Evolutionary conservation across 768 basidiomycete species (phyloP), one percentile per base, ranked within the genome.

Genomic region (Naganishia onofrii): DNA sequence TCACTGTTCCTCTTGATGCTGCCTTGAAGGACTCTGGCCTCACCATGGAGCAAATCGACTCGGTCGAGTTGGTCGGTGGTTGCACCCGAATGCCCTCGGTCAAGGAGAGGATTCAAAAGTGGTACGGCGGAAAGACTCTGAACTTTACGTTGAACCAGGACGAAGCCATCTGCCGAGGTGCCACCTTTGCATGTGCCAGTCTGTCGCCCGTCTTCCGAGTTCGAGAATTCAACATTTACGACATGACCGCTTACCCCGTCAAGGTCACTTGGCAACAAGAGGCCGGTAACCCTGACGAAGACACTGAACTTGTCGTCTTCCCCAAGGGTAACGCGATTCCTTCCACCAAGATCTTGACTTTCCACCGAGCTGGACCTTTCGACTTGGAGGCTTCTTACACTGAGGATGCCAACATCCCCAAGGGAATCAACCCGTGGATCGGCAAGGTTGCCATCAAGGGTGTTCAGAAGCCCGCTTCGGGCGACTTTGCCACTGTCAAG

Each of bases 191-290:
- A 44, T 97, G 95, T 79, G 95, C 96, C 32, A 92, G 92, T 85
- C 89, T 96, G 74, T 96, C 93, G 36, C 96, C 96, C 75, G 89
- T 93, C 65, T 99, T 98, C 90, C 90, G 92, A 73, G 95, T 98
- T 38, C 90, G 93, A 74, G 94, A 98, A 72, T 99, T 99, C 85
- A 84, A 87, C 77, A 84, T 93, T 70, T 86, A 88, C 79, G 96
- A 99, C 81, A 88, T 91, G 82, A 86, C 88, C 68, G 85, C 87
- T 54, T 96, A 91, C 84, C 88, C 93, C 19, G 88, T 98, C 86
- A 93, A 90, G 81, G 88, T 95, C 69, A 86, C 87, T 57, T 98
- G 96, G 96, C 87, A 88, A 19, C 84, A 86, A 32, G 84, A 87
- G 63, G 85, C 87, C 63, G 83, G 86, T 9, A 92, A 93, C 75